Conservation (phyloP, 2,329 filamentous ascomycete species). For the Cadophora gregata region DNA sequence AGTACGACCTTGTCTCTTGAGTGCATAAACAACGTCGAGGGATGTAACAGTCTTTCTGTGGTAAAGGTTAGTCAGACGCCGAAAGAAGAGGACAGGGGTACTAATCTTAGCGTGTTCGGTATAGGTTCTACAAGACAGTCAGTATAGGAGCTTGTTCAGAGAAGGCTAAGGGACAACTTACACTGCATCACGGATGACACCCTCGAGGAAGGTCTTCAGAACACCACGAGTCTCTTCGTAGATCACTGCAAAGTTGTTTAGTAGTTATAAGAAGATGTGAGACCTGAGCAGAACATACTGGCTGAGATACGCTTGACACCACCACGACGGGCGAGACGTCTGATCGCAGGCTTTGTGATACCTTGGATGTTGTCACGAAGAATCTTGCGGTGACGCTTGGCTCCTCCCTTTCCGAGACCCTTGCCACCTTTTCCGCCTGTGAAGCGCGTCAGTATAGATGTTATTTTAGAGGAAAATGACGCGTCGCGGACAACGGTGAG, state of each 20-base stretch:
- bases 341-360: slow-evolving; percentile 98
- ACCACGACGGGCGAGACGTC: slow-evolving; percentile 97
- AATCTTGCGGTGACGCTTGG: slow-evolving; percentile 99
- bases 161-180: too few relatives aligned
- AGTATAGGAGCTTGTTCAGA: too few relatives aligned
- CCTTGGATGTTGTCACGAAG: slow-evolving; percentile 99
- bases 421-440: slow-evolving; percentile 72
- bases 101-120: slow-evolving; percentile 76
- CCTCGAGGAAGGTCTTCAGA: slow-evolving; percentile 83
- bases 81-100: slow-evolving; percentile 49
- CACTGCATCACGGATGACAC: slow-evolving; percentile 75
- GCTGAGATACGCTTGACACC: slow-evolving; percentile 99
- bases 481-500: slow-evolving; percentile 17
- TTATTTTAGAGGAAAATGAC: slow-evolving; percentile 6
- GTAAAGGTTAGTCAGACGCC: slow-evolving; percentile 61
- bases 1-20: slow-evolving; percentile 71
- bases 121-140: too few relatives aligned
- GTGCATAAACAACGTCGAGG: slow-evolving; percentile 68
- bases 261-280: slow-evolving; percentile 67
- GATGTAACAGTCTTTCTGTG: slow-evolving; percentile 65
- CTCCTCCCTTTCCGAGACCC: slow-evolving; percentile 96
- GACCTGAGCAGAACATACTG: slow-evolving; percentile 61
- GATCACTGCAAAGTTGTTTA: slow-evolving; percentile 70
- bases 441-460: slow-evolving; percentile 36
- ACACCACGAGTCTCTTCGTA: slow-evolving; percentile 84